Evolutionary conservation across 1,284 basidiomycete genomes (phyloP).

Genomic region (Ustilago loliicola): DNA sequence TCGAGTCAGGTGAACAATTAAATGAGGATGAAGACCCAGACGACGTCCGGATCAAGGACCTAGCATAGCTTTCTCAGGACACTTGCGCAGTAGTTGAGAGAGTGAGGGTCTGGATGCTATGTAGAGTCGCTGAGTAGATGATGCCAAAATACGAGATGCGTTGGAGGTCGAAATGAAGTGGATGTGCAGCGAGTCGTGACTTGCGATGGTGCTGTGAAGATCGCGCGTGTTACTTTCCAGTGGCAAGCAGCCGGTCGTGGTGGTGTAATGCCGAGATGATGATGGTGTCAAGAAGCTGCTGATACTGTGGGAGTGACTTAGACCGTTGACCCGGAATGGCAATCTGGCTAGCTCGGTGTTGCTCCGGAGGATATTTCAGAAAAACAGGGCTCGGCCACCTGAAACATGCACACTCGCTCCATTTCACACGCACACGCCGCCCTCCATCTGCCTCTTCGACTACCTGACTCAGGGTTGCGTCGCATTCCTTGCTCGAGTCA

Average conservation of each 20-base stretch:
- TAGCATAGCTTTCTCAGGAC: neutral
- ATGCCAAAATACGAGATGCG: too few relatives aligned
- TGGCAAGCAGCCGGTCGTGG: neutral
- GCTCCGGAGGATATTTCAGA: slow-evolving; percentile 2
- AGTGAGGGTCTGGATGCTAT: neutral
- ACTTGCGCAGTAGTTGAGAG: too few relatives aligned
- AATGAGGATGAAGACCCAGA: neutral
- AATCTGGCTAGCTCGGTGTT: neutral
- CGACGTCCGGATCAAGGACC: neutral
- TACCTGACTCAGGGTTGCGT: neutral
- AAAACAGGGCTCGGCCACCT: slow-evolving; percentile 10
- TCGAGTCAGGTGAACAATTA: neutral
- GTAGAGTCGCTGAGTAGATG: neutral
- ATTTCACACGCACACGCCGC: slow-evolving; percentile 7
- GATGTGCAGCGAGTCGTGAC: slow-evolving; percentile 14
- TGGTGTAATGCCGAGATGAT: neutral
- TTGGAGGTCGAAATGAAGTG: neutral
- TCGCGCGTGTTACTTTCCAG: neutral
- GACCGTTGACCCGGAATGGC: neutral
- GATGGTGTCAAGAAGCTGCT: slow-evolving; percentile 10
- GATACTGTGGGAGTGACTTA: neutral
- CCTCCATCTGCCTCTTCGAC: slow-evolving; percentile 7
- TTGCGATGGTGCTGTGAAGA: slow-evolving; percentile 19
- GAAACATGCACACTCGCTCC: slow-evolving; percentile 19
- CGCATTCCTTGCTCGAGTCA: neutral